These are phyloP conservation scores for Pythium brassicae DNA, from an alignment of 352 stramenopile species.

Conservation along the genomic window DNA sequence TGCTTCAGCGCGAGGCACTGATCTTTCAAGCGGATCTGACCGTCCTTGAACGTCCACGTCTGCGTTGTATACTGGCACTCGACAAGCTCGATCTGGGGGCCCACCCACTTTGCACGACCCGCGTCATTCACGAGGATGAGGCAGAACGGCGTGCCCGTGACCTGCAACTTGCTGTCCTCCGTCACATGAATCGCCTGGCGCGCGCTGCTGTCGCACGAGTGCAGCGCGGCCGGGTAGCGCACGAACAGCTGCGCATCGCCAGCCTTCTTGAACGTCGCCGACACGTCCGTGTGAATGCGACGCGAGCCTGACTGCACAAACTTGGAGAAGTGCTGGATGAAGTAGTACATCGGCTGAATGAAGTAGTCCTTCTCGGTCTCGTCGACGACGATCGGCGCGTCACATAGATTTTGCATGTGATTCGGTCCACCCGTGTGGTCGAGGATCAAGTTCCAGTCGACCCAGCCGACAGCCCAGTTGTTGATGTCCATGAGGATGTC, in stretches of 20 bases:
- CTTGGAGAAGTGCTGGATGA: constrained; percentile 89
- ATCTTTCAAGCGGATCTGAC: constrained; percentile 53
- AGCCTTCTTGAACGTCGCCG: constrained; percentile 39
- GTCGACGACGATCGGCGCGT: constrained; percentile 76
- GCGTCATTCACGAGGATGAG: constrained; percentile 25
- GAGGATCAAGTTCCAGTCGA: constrained; percentile 92
- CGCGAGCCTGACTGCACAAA: constrained; percentile 75
- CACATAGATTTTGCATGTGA: constrained; percentile 75
- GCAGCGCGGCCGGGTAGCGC: constrained; percentile 53
- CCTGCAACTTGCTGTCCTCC: constrained; percentile 64
- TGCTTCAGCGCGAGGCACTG: constrained; percentile 70
- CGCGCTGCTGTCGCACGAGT: constrained; percentile 61
- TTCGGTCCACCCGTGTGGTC: constrained; percentile 87
- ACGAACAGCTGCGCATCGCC: constrained; percentile 60
- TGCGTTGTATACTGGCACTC: constrained; percentile 68
- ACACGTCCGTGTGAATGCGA: constrained; percentile 56
- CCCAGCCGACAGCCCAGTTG: constrained; percentile 84
- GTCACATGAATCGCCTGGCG: constrained; percentile 57
- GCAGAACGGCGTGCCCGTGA: constrained; percentile 56
- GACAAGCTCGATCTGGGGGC: constrained; percentile 55
- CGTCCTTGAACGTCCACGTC: constrained; percentile 52
- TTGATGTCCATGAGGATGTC: constrained; percentile 91
- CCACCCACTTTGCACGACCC: constrained; percentile 29
- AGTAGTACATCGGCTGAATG: constrained; percentile 89
- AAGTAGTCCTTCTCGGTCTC: constrained; percentile 60